These are phyloP conservation scores for Hypoxylon sp. DNA, from an alignment of 2,329 filamentous ascomycete species.

Conservation along the genomic window DNA sequence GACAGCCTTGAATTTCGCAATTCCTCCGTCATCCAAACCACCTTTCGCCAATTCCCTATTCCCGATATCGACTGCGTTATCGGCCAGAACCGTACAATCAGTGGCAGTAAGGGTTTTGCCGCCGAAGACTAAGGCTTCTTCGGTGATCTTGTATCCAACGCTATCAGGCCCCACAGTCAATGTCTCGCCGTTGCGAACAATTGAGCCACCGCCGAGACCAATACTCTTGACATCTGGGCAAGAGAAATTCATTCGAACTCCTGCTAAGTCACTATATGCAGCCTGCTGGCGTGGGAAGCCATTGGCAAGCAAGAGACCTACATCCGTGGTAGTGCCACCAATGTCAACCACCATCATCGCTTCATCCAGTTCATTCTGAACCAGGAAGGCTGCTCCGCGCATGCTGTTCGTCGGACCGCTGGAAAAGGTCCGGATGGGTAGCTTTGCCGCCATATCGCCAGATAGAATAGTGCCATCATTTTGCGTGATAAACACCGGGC, in stretches of 20 bases:
- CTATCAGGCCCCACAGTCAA: slow-evolving; percentile 72
- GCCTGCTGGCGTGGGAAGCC: slow-evolving; percentile 75
- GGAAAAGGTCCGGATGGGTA: slow-evolving; percentile 74
- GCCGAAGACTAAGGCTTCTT: slow-evolving; percentile 70
- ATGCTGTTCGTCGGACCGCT: slow-evolving; percentile 76
- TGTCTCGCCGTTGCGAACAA: slow-evolving; percentile 61
- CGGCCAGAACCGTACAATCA: slow-evolving; percentile 63
- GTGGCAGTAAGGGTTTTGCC: slow-evolving; percentile 71
- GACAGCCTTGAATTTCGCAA: slow-evolving; percentile 47
- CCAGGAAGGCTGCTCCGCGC: slow-evolving; percentile 73
- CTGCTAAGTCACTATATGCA: slow-evolving; percentile 73
- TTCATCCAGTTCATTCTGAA: slow-evolving; percentile 55
- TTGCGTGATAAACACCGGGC: slow-evolving; percentile 72
- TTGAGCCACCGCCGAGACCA: slow-evolving; percentile 71
- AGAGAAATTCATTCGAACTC: slow-evolving; percentile 73
- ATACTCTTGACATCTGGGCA: slow-evolving; percentile 72
- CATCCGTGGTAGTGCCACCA: slow-evolving; percentile 76
- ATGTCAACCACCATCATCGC: slow-evolving; percentile 74
- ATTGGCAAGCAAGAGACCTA: slow-evolving; percentile 71
- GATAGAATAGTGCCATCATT: slow-evolving; percentile 75
- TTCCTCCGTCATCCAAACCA: slow-evolving; percentile 46
- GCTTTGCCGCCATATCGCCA: slow-evolving; percentile 65
- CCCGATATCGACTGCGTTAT: slow-evolving; percentile 59
- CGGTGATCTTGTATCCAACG: slow-evolving; percentile 70
- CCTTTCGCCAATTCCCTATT: slow-evolving; percentile 52